These are phyloP conservation scores for Xylaria sp. DNA, from an alignment of 2,329 filamentous ascomycete genomes.

Conservation along the genomic window DNA sequence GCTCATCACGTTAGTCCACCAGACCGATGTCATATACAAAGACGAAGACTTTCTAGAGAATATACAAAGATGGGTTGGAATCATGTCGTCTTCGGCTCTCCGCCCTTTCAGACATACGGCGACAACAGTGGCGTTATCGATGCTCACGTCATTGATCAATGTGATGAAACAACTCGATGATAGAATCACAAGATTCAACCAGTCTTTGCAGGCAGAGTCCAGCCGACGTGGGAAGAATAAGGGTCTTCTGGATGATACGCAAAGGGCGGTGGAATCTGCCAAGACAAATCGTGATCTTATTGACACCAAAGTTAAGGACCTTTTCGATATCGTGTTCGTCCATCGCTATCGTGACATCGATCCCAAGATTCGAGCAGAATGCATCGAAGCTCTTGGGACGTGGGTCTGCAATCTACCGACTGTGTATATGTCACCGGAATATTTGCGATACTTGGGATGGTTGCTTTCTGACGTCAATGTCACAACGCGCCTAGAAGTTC, in stretches of 20 bases:
- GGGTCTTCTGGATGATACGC: conserved; percentile 73
- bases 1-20: conserved; percentile 78
- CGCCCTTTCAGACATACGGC: conserved; percentile 94
- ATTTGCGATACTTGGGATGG: conserved; percentile 94
- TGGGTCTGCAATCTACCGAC: conserved; percentile 90
- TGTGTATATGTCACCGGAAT: conserved; percentile 87
- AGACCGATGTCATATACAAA: conserved; percentile 80
- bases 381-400: conserved; percentile 80
- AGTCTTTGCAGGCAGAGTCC: conserved; percentile 79
- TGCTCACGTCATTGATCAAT: conserved; percentile 78
- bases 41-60: conserved; percentile 83
- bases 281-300: conserved; percentile 72
- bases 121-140: conserved; percentile 80
- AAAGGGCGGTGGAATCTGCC: conserved; percentile 73
- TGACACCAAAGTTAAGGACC: conserved; percentile 77
- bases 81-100: conserved; percentile 86
- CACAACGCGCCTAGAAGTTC: conserved; percentile 79
- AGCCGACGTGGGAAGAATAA: conserved; percentile 78
- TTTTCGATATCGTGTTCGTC: conserved; percentile 91
- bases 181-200: conserved; percentile 75
- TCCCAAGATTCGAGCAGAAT: conserved; percentile 85
- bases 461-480: conserved; percentile 82
- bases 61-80: conserved; percentile 84
- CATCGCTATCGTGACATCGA: conserved; percentile 96
- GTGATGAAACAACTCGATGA: conserved; percentile 74